Conservation (phyloP, 257 asterid species). For the Nicotiana attenuata region DNA sequence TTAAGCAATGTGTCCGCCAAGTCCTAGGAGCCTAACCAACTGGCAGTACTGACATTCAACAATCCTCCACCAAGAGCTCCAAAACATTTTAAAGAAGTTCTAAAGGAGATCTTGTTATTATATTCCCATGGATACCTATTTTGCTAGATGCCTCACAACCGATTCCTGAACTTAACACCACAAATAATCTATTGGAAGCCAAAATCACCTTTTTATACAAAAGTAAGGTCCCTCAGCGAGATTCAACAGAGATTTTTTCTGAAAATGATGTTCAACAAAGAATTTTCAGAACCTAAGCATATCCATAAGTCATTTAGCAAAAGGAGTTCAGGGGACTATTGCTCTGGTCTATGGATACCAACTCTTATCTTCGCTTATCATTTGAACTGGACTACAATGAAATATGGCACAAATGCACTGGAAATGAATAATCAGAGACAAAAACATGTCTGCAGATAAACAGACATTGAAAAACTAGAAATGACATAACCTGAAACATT, state of each 20-base stretch:
- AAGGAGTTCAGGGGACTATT: not conserved
- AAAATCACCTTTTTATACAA: not conserved
- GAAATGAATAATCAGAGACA: slow-evolving; percentile 20
- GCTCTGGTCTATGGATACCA: too few relatives aligned
- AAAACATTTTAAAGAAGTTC: not conserved
- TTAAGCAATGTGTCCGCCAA: not conserved
- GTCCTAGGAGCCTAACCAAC: not conserved
- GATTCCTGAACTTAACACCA: too few relatives aligned
- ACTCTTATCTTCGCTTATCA: too few relatives aligned
- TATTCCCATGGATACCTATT: too few relatives aligned
- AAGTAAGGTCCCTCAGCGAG: not conserved
- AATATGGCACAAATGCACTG: too few relatives aligned
- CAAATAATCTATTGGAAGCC: not conserved
- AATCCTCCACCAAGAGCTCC: not conserved
- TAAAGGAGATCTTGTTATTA: not conserved
- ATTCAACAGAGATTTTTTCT: too few relatives aligned
- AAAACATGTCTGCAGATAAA: slow-evolving; percentile 28
- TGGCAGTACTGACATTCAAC: too few relatives aligned
- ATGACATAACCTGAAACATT: slow-evolving; percentile 78
- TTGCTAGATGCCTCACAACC: not conserved
- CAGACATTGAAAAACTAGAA: slow-evolving; percentile 31
- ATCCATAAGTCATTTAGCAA: not conserved
- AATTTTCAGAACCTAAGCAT: too few relatives aligned
- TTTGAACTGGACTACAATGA: too few relatives aligned
- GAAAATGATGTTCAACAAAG: too few relatives aligned